Percentiles rank a stretch among this genome's conserved stretches.
Evolutionary conservation across 768 basidiomycete genomes (phyloP).

Genomic region (Phylloporus sp.): DNA sequence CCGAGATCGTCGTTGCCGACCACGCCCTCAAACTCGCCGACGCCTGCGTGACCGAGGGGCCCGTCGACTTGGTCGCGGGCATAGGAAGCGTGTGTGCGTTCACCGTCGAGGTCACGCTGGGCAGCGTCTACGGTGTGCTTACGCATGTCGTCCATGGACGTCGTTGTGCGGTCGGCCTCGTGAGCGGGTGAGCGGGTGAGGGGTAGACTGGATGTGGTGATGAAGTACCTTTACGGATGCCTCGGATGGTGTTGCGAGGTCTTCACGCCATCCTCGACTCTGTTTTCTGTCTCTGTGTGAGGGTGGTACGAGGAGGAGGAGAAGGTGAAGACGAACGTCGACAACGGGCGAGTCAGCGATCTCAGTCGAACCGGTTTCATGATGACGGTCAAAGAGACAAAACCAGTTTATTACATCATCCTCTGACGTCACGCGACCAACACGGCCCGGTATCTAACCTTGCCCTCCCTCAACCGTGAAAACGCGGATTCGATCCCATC

Average conservation of each 20-base stretch:
- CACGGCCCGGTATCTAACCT: constrained; percentile 32
- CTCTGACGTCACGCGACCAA: constrained; percentile 21
- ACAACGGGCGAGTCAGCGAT: no score
- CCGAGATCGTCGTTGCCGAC: constrained; percentile 29
- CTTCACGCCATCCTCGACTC: constrained; percentile 74
- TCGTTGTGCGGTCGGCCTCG: constrained; percentile 25
- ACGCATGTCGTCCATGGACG: constrained; percentile 17
- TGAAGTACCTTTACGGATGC: constrained; percentile 55
- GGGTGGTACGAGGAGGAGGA: neutral
- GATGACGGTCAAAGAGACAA: neutral
- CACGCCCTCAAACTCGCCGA: constrained; percentile 30
- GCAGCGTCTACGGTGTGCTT: constrained; percentile 20
- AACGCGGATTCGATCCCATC: constrained; percentile 31
- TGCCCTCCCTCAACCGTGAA: constrained; percentile 20
- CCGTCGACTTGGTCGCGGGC: constrained; percentile 26
- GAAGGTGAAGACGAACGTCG: no score
- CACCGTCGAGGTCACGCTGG: constrained; percentile 15
- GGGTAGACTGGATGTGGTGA: no score
- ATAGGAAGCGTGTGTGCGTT: constrained; percentile 25
- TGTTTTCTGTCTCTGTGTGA: constrained; percentile 49
- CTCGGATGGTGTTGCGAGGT: constrained; percentile 60
- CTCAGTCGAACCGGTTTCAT: no score
- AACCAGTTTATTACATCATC: neutral
- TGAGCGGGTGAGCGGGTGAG: neutral
- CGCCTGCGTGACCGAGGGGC: constrained; percentile 25